Evolutionary conservation across 306 rosid genomes (phyloP).

Genomic region (Trifolium dubium): DNA sequence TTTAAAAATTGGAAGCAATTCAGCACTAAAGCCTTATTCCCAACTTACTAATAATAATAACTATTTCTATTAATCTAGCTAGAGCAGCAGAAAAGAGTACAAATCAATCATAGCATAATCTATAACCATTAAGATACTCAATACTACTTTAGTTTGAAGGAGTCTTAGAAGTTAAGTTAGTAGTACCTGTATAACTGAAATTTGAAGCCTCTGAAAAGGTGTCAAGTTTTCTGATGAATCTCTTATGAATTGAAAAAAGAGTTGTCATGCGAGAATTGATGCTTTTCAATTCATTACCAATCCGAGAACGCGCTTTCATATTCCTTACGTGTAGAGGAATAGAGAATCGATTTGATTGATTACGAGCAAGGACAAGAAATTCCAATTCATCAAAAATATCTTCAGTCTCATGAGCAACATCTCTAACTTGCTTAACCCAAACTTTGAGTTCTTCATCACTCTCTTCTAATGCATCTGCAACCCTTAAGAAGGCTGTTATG

Average conservation of each 20-base stretch:
- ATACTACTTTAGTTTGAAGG: conserved; percentile 2
- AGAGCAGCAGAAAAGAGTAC: neutral
- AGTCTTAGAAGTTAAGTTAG: conserved; percentile 1
- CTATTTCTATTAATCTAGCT: neutral
- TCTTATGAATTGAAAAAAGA: conserved; percentile 35
- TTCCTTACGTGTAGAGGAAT: conserved; percentile 29
- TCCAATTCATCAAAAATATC: conserved; percentile 53
- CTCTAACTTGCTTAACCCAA: conserved; percentile 60
- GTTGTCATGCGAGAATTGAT: conserved; percentile 42
- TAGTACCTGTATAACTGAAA: conserved; percentile 45
- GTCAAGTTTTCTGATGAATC: conserved; percentile 35
- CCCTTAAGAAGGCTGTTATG: conserved; percentile 46
- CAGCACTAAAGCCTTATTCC: no score
- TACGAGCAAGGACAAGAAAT: conserved; percentile 32
- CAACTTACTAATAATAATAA: neutral
- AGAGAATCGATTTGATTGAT: conserved; percentile 35
- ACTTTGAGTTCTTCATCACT: conserved; percentile 51
- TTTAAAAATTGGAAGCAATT: no score
- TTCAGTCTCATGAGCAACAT: conserved; percentile 48
- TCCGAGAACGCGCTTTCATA: conserved; percentile 49
- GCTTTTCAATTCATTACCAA: conserved; percentile 40
- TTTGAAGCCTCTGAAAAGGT: conserved; percentile 44
- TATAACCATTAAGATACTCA: neutral
- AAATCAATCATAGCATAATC: neutral
- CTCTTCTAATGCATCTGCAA: conserved; percentile 51